Evolutionary conservation across 306 rosid species (phyloP).

Genomic region (Lathyrus sativus): DNA sequence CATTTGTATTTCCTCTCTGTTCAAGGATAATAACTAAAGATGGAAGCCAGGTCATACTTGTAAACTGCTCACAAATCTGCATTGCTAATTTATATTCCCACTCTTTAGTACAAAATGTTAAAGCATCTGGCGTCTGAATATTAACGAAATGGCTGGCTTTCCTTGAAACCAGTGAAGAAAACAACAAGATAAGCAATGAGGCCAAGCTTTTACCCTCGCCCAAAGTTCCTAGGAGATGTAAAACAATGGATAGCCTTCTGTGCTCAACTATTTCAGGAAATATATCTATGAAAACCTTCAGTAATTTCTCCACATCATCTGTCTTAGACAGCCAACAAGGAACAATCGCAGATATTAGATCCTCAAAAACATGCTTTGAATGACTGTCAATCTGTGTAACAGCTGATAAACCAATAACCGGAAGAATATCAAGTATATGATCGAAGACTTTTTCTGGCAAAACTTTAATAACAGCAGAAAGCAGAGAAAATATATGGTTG

Average conservation of each 20-base stretch:
- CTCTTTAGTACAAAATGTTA: constrained; percentile 49
- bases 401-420: constrained; percentile 71
- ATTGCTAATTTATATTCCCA: constrained; percentile 82
- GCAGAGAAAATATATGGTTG: constrained; percentile 72
- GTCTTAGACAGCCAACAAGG: constrained; percentile 89
- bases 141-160: constrained; percentile 44
- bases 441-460: constrained; percentile 62
- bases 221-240: constrained; percentile 69
- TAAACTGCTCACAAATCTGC: constrained; percentile 74
- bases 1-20: constrained; percentile 40
- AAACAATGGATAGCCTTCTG: constrained; percentile 65
- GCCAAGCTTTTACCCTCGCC: constrained; percentile 84
- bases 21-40: constrained; percentile 63
- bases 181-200: constrained; percentile 68
- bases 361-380: constrained; percentile 79
- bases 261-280: constrained; percentile 82
- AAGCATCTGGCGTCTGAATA: constrained; percentile 46
- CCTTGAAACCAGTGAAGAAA: constrained; percentile 71
- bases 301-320: constrained; percentile 61
- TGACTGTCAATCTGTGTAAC: constrained; percentile 81
- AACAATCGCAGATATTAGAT: constrained; percentile 75
- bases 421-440: constrained; percentile 68
- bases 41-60: constrained; percentile 84
- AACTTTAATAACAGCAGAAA: constrained; percentile 62
- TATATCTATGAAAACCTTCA: constrained; percentile 67